Evolutionary conservation across 768 basidiomycete genomes (phyloP), one percentile per base, ranked within the genome.

Genomic region (Mycena galericulata): DNA sequence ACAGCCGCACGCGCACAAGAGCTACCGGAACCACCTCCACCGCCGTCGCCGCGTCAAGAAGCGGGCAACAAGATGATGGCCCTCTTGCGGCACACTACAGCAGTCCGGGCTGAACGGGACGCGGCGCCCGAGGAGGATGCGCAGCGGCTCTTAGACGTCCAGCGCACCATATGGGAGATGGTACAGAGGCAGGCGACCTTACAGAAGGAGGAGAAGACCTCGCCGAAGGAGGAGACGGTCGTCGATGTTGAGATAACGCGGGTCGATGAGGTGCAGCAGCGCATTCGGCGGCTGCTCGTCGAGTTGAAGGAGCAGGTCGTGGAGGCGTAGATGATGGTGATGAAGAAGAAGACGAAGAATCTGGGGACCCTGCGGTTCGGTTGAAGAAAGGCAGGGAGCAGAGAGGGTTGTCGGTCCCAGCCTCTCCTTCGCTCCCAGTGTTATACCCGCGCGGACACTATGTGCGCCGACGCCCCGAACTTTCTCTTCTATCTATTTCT

Each of bases 401-500:
- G 62, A 63, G 51, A 53, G 50, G 40, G 50, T 32, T 12, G 38
- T 50, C 14, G n/a, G 20, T 36, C 34, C 51, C 30, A 29, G 22
- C 62, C 51, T 46, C 51, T 54, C 41, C 46, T 54, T 11, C 0
- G 0, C 47, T 58, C 30, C 47, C 14, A 36, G 51, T 63, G 62
- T 22, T 51, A 65, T 65, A 65, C 54, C 54, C 63, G 63, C 63
- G 34, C 54, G 63, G 63, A 56, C 60, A 51, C 40, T 47, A 24
- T 63, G 62, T 62, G 63, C 55, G 45, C 56, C 55, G 63, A 22
- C 47, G 29, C 63, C 17, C 41, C 61, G 61, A 45, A 54, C 47
- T 53, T 27, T 36, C 9, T 26, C 15, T 50, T 7, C 34, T 4
- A 34, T 24, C 9, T 7, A 36, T 18, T 54, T 15, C 7, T 3